Evolutionary conservation across 1,284 basidiomycete species (phyloP).

Genomic region (Ustilago shanxiensis): DNA sequence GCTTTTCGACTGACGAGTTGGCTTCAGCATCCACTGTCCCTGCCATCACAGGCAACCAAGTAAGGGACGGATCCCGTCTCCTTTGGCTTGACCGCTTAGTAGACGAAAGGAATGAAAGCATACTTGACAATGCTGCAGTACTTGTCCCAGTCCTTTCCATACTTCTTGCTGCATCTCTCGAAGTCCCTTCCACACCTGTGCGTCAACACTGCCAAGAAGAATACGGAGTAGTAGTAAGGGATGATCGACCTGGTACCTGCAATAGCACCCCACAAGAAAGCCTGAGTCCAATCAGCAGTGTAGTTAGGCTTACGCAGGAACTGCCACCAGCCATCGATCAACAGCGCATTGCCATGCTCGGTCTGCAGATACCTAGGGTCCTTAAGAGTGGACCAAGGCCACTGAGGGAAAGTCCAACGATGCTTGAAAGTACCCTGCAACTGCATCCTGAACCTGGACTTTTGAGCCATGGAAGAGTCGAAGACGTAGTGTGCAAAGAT

Average conservation of each 20-base stretch:
- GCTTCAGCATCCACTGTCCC: not conserved
- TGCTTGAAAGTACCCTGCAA: conserved; percentile 84
- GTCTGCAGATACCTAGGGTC: conserved; percentile 94
- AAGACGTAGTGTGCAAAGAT: conserved; percentile 72
- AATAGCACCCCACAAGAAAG: conserved; percentile 88
- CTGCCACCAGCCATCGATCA: conserved; percentile 89
- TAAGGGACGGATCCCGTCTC: not conserved
- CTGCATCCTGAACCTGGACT: conserved; percentile 97
- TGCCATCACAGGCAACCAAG: not conserved
- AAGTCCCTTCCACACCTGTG: conserved; percentile 65
- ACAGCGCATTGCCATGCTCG: conserved; percentile 88
- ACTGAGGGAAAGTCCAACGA: conserved; percentile 87
- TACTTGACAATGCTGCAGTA: conserved; percentile 78
- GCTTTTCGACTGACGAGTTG: not conserved
- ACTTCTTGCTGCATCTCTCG: conserved; percentile 85
- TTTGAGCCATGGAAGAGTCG: conserved; percentile 96
- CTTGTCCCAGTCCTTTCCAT: conserved; percentile 66
- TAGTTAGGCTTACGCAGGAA: conserved; percentile 73
- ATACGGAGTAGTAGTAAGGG: conserved; percentile 82
- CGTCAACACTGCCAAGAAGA: conserved; percentile 66
- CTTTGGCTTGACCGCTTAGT: conserved; percentile 64
- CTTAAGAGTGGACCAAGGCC: conserved; percentile 86
- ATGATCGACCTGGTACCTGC: conserved; percentile 86
- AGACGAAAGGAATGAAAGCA: conserved; percentile 83
- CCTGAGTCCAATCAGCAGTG: conserved; percentile 80